Conservation (phyloP, 805 yeast genomes). For the Nakazawaea wyomingensis region DNA sequence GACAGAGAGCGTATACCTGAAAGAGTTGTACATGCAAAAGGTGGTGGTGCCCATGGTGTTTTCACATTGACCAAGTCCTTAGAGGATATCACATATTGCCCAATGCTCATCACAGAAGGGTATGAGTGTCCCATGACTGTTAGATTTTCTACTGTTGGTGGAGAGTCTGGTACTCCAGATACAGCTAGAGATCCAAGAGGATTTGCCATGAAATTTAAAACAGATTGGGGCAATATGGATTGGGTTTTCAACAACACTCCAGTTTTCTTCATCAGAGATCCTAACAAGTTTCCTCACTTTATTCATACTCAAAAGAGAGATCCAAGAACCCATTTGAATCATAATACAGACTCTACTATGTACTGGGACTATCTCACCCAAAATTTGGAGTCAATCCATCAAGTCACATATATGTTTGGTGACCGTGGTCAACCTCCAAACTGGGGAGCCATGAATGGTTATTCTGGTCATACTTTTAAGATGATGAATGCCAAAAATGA, state of each 20-base stretch:
- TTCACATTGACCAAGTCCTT: constrained; percentile 57
- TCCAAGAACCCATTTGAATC: constrained; percentile 55
- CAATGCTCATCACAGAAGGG: constrained; percentile 35
- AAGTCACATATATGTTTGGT: constrained; percentile 51
- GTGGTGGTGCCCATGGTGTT: constrained; percentile 57
- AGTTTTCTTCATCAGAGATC: constrained; percentile 59
- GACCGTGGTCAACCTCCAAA: constrained; percentile 56
- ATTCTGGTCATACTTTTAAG: constrained; percentile 63
- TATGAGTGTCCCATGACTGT: constrained; percentile 37
- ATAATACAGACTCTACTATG: constrained; percentile 39
- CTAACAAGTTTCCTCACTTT: constrained; percentile 57
- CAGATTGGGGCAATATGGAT: constrained; percentile 65
- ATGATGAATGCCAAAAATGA: constrained; percentile 46
- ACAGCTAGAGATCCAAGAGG: constrained; percentile 70
- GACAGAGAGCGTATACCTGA: constrained; percentile 64
- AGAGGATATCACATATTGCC: constrained; percentile 42
- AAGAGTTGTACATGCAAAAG: constrained; percentile 65
- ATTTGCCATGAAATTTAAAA: constrained; percentile 58
- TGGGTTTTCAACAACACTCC: constrained; percentile 76
- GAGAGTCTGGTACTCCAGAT: constrained; percentile 63
- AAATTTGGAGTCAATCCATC: constrained; percentile 55
- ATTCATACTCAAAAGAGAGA: constrained; percentile 69
- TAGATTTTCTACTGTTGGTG: constrained; percentile 66
- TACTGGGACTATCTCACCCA: constrained; percentile 55
- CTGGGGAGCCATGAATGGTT: constrained; percentile 55